Base-by-base conservation (phyloP, 192 early-diverging fungal genomes). In the Umbelopsis vinacea region DNA sequence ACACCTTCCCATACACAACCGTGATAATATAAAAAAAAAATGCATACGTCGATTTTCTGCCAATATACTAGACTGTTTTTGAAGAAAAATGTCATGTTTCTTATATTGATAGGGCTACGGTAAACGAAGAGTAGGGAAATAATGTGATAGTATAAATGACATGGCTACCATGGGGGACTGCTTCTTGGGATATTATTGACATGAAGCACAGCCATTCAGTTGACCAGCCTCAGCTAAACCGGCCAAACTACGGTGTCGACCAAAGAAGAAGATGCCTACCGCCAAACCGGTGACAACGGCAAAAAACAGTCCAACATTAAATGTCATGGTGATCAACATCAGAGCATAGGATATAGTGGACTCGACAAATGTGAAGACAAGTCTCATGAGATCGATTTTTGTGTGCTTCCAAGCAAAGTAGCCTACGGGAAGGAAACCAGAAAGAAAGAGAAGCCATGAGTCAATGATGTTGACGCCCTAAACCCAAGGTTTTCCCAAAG, bases 281-380 rank as follows among this genome's bases (percentile, higher is more conserved):
- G 74, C 82, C 37, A 87, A 69, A 40, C 89, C 87, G 52, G 74
- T 14, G 19, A 90, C 73, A 23, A 86, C 86, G 14, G 83, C 81
- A 74, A 90, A 84, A 73, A 89, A 86, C 52, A 89, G 67, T 2
- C 82, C 82, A 54, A 88, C 82, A 67, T 90, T 90, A 74, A 88
- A 90, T 19, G 87, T 86, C 89, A 90, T 90, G 67, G 79, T 84
- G 6, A 87, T 74, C 70, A 90, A 69, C 89, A 90, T 90, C 35
- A 90, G 69, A 1, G 76, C 69, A 75, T 87, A 89, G 4, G 82
- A 80, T 0, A 81, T 29, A 19, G 83, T 75, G 6, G 80, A 77
- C 71, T 82, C 79, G 23, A 84, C 37, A 66, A 82, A 76, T 1
- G 78, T 83, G 52, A 84, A 53, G 5, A 83, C 23, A 71, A 79